phyloP scores from a whole-genome alignment of 2,329 filamentous ascomycete genomes.

The Alternaria dauci region DNA sequence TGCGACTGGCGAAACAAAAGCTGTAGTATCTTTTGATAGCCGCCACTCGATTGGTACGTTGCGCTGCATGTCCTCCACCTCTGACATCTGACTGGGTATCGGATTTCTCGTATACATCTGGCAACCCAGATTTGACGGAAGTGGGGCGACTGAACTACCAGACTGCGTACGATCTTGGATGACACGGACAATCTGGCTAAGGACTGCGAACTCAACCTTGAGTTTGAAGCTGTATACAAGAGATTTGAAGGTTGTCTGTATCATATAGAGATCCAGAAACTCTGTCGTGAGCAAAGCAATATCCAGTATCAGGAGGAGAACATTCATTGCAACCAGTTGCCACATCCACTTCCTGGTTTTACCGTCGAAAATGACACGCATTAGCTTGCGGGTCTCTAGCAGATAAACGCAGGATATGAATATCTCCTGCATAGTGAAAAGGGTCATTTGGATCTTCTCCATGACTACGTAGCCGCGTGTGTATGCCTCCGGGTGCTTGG shows the following conservation, averaged over 20 bases:
- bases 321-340: slow-evolving; percentile 30
- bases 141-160: neutral
- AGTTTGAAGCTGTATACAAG: slow-evolving; percentile 56
- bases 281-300: slow-evolving; percentile 20
- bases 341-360: slow-evolving; percentile 21
- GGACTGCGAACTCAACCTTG: slow-evolving; percentile 62
- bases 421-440: slow-evolving; percentile 51
- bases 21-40: slow-evolving; percentile 1
- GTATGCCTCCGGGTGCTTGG: slow-evolving; percentile 16
- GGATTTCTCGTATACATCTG: neutral
- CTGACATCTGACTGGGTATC: neutral
- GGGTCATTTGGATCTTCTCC: slow-evolving; percentile 52
- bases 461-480: slow-evolving; percentile 30
- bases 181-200: slow-evolving; percentile 46
- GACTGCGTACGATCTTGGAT: slow-evolving; percentile 3
- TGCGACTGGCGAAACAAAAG: neutral
- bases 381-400: slow-evolving; percentile 53
- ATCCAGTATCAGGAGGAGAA: slow-evolving; percentile 23
- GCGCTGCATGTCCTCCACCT: slow-evolving; percentile 13
- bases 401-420: slow-evolving; percentile 56
- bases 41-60: slow-evolving; percentile 19
- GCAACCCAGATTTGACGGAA: neutral
- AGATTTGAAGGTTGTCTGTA: slow-evolving; percentile 43
- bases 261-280: slow-evolving; percentile 25
- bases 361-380: slow-evolving; percentile 18